Percentiles rank a stretch among this genome's conserved stretches.
phyloP scores from a whole-genome alignment of 352 stramenopile species.

The Halophytophthora batemanensis region DNA sequence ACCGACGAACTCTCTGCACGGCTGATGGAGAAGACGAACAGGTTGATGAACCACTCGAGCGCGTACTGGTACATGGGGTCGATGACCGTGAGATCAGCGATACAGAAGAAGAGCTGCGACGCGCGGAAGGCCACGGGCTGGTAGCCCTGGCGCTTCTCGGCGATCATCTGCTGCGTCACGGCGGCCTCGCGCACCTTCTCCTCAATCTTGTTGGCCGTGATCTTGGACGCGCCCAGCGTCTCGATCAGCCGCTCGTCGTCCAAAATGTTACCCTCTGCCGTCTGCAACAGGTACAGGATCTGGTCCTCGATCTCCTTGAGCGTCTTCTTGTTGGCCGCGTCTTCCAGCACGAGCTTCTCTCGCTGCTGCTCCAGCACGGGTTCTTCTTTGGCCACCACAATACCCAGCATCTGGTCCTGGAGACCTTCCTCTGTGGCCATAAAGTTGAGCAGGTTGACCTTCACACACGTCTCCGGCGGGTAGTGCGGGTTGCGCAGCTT shows the following conservation, averaged over 20 bases:
- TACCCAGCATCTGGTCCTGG: constrained; percentile 95
- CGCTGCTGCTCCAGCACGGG: constrained; percentile 90
- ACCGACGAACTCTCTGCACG: constrained; percentile 72
- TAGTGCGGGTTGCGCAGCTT: constrained; percentile 95
- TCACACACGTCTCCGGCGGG: constrained; percentile 93
- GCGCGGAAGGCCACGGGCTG: constrained; percentile 88
- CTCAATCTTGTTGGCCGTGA: constrained; percentile 93
- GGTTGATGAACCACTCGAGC: constrained; percentile 95
- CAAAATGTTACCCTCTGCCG: constrained; percentile 93
- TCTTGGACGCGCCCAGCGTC: constrained; percentile 91
- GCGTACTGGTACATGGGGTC: constrained; percentile 97
- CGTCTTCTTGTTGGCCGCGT: constrained; percentile 93
- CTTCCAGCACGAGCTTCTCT: constrained; percentile 92
- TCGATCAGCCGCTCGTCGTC: constrained; percentile 95
- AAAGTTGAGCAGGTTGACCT: constrained; percentile 97
- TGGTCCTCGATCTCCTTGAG: constrained; percentile 97
- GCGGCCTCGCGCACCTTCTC: constrained; percentile 92
- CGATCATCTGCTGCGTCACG: constrained; percentile 91
- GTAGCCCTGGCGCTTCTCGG: constrained; percentile 90
- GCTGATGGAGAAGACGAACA: constrained; percentile 92
- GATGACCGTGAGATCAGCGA: constrained; percentile 90
- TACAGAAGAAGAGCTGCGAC: constrained; percentile 94
- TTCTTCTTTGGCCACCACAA: constrained; percentile 93
- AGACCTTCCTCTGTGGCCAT: constrained; percentile 94
- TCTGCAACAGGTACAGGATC: constrained; percentile 92